phyloP scores from a whole-genome alignment of 2,329 filamentous ascomycete genomes.

The Cladosporium oxysporum region DNA sequence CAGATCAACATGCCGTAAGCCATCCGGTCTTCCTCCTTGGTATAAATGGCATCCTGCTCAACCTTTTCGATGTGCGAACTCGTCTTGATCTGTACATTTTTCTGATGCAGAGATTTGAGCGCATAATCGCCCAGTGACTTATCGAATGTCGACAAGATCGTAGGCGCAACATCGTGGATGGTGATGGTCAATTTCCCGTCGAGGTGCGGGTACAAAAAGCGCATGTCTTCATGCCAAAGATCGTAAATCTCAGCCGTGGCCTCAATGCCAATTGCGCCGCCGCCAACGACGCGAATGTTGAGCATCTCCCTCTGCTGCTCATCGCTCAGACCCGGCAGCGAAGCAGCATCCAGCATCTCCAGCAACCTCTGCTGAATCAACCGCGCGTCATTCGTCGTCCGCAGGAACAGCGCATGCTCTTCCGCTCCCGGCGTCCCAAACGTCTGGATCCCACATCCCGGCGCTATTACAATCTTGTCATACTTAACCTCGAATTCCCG shows the following conservation, averaged over 20 bases:
- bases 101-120: conserved; percentile 38
- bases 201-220: conserved; percentile 44
- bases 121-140: conserved; percentile 46
- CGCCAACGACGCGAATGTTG: conserved; percentile 45
- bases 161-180: conserved; percentile 49
- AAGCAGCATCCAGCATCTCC: conserved; percentile 42
- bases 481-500: conserved; percentile 43
- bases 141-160: conserved; percentile 46
- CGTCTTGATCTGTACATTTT: conserved; percentile 44
- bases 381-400: conserved; percentile 40
- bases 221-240: conserved; percentile 43
- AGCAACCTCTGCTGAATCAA: conserved; percentile 39
- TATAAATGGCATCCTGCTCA: conserved; percentile 38
- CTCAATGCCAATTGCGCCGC: conserved; percentile 47
- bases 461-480: conserved; percentile 46
- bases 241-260: conserved; percentile 48
- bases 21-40: conserved; percentile 40
- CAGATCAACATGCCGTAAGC: conserved; percentile 42
- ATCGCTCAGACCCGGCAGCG: conserved; percentile 34
- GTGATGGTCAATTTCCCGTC: conserved; percentile 43
- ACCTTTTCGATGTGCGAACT: conserved; percentile 42
- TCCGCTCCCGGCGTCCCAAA: conserved; percentile 44
- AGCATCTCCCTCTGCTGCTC: conserved; percentile 38
- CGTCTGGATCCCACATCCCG: conserved; percentile 45
- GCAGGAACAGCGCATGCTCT: conserved; percentile 43